Evolutionary conservation across 1,139 yeast genomes (phyloP).

Genomic region (Candida freyschussii): DNA sequence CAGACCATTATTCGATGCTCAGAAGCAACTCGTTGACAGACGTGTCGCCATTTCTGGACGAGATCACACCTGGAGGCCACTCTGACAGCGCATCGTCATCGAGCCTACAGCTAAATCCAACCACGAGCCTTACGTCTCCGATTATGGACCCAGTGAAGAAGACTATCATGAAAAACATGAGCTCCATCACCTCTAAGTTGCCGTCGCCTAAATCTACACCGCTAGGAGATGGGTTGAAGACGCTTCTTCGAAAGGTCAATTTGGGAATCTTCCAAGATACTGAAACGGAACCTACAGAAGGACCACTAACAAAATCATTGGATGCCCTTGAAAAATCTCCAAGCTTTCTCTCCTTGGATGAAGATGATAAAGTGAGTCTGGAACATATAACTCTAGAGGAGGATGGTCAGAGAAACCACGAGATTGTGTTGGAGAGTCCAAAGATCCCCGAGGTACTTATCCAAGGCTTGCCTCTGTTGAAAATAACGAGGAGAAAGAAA

Average conservation of each 20-base stretch:
- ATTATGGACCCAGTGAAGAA: conserved; percentile 5
- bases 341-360: conserved; percentile 1
- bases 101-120: too few relatives aligned
- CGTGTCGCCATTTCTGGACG: conserved; percentile 8
- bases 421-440: conserved; percentile 19
- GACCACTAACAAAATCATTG: conserved; percentile 24
- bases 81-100: conserved; percentile 4
- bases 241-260: conserved; percentile 15
- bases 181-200: conserved; percentile 8
- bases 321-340: conserved; percentile 13
- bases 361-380: conserved; percentile 1
- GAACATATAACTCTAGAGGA: conserved; percentile 3
- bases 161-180: too few relatives aligned
- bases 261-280: conserved; percentile 9
- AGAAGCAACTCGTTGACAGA: conserved; percentile 9
- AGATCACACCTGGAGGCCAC: conserved; percentile 5
- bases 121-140: background rate
- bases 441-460: conserved; percentile 31
- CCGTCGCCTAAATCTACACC: conserved; percentile 11
- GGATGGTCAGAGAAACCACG: conserved; percentile 4
- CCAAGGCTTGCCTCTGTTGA: conserved; percentile 41
- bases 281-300: conserved; percentile 15
- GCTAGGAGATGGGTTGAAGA: conserved; percentile 11
- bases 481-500: conserved; percentile 67
- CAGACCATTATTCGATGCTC: conserved; percentile 18